Base-by-base conservation (phyloP, 495 filamentous ascomycete species). In the Zalerion maritima region DNA sequence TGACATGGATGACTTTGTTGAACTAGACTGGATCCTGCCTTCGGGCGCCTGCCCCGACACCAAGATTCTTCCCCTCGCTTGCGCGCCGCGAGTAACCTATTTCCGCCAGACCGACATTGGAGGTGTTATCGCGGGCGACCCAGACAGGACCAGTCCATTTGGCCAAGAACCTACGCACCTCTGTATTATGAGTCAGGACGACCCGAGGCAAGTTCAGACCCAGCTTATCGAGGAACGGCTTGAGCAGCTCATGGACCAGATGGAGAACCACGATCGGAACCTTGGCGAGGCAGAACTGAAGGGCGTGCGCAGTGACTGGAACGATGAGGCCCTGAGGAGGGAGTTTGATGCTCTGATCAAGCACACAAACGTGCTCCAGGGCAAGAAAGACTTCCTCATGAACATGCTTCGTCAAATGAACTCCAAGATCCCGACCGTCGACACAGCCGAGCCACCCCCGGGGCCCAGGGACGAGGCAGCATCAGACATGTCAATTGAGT, bases 1-100 rank as follows among this genome's bases (percentile, higher is more conserved):
- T 43, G 89, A 97, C 48, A 94, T 96, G 85, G 89, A 97, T 53
- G 89, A 97, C 47, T 96, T 96, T 56, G 83, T 96, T 15, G 89
- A 97, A 50, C 62, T 96, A 6, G 89, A 94, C 47, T 94, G 87
- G 85, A 81, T 93, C 34, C 57, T 94, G 11, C 87, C 89, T 1
- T 81, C 80, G 15, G 80, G 89, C 42, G 76, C 80, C 15, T 86
- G 92, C 36, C 89, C 91, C 13, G 76, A 89, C 32, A 94, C 87
- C 1, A 81, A 82, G 43, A 94, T 97, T 27, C 60, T 96, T 32
- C 89, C 89, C 1, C 61, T 97, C 6, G 91, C 79, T 1, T 97
- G 75, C 41, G 80, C 89, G 7, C 91, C 89, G 18, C 73, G 86
- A 0, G 87, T 97, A 42, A 96, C 91, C 1, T 97, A 96, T 51